Conservation (phyloP, 148 eudicot genomes). For the Cornus suecica region DNA sequence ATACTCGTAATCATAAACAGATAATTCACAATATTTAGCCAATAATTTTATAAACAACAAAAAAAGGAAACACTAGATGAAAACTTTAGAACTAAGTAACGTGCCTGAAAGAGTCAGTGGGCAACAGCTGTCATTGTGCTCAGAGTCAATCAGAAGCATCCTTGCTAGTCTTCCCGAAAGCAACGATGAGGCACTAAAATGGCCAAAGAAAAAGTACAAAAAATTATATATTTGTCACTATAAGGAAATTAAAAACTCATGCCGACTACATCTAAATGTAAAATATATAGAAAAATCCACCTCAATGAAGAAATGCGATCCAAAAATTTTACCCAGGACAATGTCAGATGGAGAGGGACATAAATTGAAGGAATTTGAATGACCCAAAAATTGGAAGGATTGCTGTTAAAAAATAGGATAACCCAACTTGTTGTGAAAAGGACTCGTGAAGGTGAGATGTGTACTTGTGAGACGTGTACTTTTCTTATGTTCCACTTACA, state of each 20-base stretch:
- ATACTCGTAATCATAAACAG: neutral
- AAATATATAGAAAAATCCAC: neutral
- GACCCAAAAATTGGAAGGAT: neutral
- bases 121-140: constrained; percentile 55
- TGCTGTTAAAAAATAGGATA: neutral
- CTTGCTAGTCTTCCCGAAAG: constrained; percentile 91
- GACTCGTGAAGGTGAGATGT: neutral
- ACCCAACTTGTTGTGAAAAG: neutral
- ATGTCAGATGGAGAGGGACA: neutral
- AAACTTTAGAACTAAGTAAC: constrained; percentile 8
- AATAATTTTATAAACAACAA: neutral
- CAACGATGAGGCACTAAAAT: constrained; percentile 69
- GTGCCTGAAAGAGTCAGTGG: constrained; percentile 86
- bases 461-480: neutral
- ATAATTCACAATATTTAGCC: too few relatives aligned
- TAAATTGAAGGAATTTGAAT: neutral
- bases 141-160: constrained; percentile 86
- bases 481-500: too few relatives aligned
- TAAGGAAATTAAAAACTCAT: neutral
- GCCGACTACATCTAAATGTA: neutral
- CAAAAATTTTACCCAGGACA: neutral
- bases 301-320: neutral
- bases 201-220: constrained; percentile 11
- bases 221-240: neutral
- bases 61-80: neutral